phyloP scores from a whole-genome alignment of 176 grass and related monocot species.

The Aegilops tauschii region DNA sequence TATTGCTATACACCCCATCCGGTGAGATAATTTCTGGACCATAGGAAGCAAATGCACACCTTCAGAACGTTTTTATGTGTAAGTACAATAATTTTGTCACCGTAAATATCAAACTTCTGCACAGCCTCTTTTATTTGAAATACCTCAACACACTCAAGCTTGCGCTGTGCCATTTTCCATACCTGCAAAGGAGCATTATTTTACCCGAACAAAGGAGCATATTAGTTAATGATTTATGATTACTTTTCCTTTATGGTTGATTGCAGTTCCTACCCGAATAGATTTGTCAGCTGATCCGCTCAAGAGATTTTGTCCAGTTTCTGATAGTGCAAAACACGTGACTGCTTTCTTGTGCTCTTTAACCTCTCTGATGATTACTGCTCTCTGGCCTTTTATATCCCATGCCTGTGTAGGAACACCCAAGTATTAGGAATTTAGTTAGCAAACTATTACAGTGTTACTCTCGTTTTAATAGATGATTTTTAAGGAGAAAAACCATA shows the following conservation, averaged over 20 bases:
- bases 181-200: conserved; percentile 49
- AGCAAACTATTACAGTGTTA: conserved; percentile 6
- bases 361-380: conserved; percentile 71
- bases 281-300: conserved; percentile 95
- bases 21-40: background rate
- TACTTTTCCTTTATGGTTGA: background rate
- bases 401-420: conserved; percentile 57
- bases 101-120: conserved; percentile 62
- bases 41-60: conserved; percentile 38
- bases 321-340: conserved; percentile 76
- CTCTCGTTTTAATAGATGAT: background rate
- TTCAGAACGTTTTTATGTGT: conserved; percentile 61
- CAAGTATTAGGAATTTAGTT: conserved; percentile 4
- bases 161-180: conserved; percentile 83
- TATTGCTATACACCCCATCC: background rate
- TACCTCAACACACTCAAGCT: conserved; percentile 79
- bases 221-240: background rate
- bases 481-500: background rate
- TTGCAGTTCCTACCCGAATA: conserved; percentile 64
- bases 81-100: conserved; percentile 67
- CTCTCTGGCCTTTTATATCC: conserved; percentile 90
- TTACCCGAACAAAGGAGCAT: conserved; percentile 8
- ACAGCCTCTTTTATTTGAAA: conserved; percentile 86
- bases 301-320: conserved; percentile 71
- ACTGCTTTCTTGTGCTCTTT: conserved; percentile 82